Base-by-base conservation (phyloP, 2,329 filamentous ascomycete genomes). In the Claviceps capensis region DNA sequence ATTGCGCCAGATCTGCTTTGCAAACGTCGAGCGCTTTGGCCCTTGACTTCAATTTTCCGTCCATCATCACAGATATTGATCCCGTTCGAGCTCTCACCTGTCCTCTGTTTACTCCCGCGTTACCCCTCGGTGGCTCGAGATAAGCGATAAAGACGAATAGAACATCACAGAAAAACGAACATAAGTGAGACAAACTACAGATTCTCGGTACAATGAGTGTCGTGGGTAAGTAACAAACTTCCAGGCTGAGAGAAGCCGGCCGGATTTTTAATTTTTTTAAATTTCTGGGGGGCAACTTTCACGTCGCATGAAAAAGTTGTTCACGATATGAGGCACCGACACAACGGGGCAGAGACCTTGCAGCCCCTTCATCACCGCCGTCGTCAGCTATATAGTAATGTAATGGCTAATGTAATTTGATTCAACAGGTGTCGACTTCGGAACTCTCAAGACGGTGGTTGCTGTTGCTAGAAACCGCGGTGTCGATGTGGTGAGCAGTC, bases 391-490 rank as follows among this genome's bases (percentile, higher is more conserved):
- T 26, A 9, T 11, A 47, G 36, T 22, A 36, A 8, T 53, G 42
- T 22, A 36, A 8, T 53, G 42, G 46, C 50, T 58, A 56, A 64
- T 55, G 41, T n/a, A 6, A 4, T 2, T 37, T 5, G 3, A 19
- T 22, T 42, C 13, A 40, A 13, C 51, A 80, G 89, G 89, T 72
- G 82, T 95, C 72, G 91, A 97, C 81, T 85, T 97, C 75, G 91
- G 91, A 76, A 88, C 88, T 61, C 83, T 95, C 70, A 95, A 94
- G 81, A 95, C 91, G 69, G 90, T 95, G 67, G 86, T 97, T 73
- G 91, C 91, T 69, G 91, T 97, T 71, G 93, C 93, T 68, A 83
- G 93, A 71, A 97, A 97, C 74, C 90, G 94, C 70, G 93, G 93
- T 75, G 93, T 98, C 71, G 93, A 98, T 78, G 93, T 98, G 69